Evolutionary conservation across 2,329 filamentous ascomycete species (phyloP).

Genomic region (Alternaria dauci): DNA sequence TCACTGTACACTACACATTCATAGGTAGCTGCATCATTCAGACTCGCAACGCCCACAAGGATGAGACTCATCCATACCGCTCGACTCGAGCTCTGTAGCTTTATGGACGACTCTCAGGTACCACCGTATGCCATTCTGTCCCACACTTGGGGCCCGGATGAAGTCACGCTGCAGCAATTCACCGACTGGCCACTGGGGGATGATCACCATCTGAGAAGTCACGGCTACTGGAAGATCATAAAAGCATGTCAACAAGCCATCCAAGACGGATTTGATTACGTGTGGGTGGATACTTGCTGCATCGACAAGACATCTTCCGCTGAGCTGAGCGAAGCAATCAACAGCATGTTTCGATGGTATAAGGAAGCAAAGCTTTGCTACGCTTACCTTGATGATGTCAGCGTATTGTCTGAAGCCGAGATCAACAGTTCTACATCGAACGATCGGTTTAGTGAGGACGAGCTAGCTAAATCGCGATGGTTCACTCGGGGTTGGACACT

Average conservation of each 20-base stretch:
- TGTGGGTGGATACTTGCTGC: slow-evolving; percentile 28
- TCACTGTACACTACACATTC: not conserved
- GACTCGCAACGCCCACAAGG: not conserved
- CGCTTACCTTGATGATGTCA: not conserved
- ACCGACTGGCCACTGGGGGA: not conserved
- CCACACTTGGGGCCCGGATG: slow-evolving; percentile 24
- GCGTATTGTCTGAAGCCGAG: not conserved
- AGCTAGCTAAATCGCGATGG: not conserved
- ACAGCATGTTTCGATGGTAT: slow-evolving; percentile 11
- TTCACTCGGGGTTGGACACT: slow-evolving; percentile 8
- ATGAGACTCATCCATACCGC: slow-evolving; percentile 25
- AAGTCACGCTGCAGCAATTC: slow-evolving; percentile 27
- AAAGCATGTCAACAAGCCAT: slow-evolving; percentile 16
- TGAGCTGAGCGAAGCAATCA: slow-evolving; percentile 14
- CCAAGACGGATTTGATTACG: slow-evolving; percentile 8
- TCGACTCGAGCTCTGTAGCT: slow-evolving; percentile 12
- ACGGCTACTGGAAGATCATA: slow-evolving; percentile 14
- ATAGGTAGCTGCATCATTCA: not conserved
- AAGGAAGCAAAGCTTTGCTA: not conserved
- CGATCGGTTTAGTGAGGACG: not conserved
- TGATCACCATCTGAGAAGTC: not conserved
- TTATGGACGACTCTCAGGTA: slow-evolving; percentile 11
- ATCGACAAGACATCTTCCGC: slow-evolving; percentile 14
- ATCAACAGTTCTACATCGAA: not conserved
- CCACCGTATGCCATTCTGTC: slow-evolving; percentile 31